Evolutionary conservation across 768 basidiomycete species (phyloP).

Genomic region (Mycena olivaceomarginata): DNA sequence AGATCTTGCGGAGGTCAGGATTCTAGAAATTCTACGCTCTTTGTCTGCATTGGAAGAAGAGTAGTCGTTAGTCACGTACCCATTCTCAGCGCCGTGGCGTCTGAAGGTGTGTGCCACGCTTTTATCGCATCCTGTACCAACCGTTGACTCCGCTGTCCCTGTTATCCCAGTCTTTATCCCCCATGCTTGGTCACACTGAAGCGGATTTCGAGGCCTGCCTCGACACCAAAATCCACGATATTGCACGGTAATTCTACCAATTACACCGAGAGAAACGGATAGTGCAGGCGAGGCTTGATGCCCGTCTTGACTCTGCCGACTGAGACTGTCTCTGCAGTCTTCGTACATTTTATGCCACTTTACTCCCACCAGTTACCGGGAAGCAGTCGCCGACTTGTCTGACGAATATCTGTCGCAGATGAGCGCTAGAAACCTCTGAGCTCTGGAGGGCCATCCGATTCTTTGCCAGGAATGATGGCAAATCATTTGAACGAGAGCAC

Average conservation of each 20-base stretch:
- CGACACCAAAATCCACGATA: constrained; percentile 71
- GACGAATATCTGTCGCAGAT: neutral
- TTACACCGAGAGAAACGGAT: constrained; percentile 77
- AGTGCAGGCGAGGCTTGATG: neutral
- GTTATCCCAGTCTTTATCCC: no score
- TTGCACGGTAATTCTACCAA: constrained; percentile 83
- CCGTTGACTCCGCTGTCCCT: no score
- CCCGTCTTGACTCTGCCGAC: neutral
- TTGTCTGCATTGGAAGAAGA: no score
- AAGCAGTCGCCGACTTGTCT: neutral
- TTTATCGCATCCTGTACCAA: no score
- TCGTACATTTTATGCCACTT: neutral
- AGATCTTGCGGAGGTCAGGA: no score
- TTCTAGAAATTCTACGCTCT: no score
- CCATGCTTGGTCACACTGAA: no score
- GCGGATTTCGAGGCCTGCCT: no score
- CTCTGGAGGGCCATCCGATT: neutral
- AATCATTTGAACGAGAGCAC: neutral
- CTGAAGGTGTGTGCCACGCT: no score
- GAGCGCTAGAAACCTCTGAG: neutral
- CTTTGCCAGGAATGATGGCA: no score
- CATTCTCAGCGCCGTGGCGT: no score
- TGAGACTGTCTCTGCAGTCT: neutral
- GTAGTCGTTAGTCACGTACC: no score
- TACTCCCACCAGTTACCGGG: neutral